These are phyloP conservation scores for Botrytis aclada DNA, from an alignment of 2,329 filamentous ascomycete species.

Conservation along the genomic window DNA sequence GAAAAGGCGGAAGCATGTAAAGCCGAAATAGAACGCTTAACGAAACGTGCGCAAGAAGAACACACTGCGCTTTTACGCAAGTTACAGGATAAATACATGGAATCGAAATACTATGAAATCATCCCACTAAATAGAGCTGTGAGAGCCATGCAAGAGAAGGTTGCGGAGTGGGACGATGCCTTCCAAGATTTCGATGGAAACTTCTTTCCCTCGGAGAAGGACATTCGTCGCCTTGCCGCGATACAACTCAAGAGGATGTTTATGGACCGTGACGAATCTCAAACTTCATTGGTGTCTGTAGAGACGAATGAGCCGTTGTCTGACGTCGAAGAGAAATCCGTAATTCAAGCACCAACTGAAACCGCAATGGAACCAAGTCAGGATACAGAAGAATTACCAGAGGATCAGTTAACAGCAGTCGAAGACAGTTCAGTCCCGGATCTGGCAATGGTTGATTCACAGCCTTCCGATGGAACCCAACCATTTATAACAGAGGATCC, in stretches of 20 bases:
- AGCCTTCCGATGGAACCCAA: neutral
- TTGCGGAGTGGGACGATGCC: conserved; percentile 85
- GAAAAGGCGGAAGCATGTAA: conserved; percentile 83
- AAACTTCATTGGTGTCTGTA: conserved; percentile 66
- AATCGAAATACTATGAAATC: conserved; percentile 93
- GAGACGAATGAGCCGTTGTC: conserved; percentile 59
- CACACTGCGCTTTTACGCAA: conserved; percentile 70
- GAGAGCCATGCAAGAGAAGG: conserved; percentile 87
- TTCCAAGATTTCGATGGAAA: conserved; percentile 90
- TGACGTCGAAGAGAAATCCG: conserved; percentile 46
- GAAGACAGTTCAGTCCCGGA: conserved; percentile 46
- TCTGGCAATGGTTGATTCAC: neutral
- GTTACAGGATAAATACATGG: conserved; percentile 86
- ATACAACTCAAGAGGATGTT: conserved; percentile 95
- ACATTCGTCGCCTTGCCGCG: conserved; percentile 87
- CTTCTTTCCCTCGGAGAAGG: conserved; percentile 91
- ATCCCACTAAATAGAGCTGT: conserved; percentile 89
- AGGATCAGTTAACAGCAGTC: conserved; percentile 62
- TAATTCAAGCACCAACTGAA: conserved; percentile 27
- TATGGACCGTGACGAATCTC: conserved; percentile 75
- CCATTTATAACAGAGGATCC: neutral
- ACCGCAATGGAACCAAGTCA: conserved; percentile 46
- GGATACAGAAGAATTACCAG: conserved; percentile 63
- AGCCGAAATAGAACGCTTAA: conserved; percentile 74
- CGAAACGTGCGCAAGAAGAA: conserved; percentile 79